Percentiles rank a stretch among this genome's conserved stretches.
These are phyloP conservation scores for Inga oerstediana DNA, from an alignment of 306 rosid species.

Conservation along the genomic window DNA sequence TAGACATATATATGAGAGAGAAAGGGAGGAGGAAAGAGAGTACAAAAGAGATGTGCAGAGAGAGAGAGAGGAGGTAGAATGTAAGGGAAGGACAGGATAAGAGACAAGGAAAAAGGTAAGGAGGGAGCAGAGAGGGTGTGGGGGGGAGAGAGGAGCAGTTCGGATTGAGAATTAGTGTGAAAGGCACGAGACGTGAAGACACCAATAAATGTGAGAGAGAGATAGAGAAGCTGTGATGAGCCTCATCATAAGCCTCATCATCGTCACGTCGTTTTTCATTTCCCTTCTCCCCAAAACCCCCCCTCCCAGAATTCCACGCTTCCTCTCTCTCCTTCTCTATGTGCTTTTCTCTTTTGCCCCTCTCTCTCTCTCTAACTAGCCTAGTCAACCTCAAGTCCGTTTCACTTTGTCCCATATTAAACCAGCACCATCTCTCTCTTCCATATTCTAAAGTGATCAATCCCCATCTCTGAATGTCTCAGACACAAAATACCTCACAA, in stretches of 20 bases:
- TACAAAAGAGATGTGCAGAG: slow-evolving; percentile 12
- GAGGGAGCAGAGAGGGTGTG: not conserved
- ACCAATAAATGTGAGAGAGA: slow-evolving; percentile 52
- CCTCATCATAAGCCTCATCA: slow-evolving; percentile 91
- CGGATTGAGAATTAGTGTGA: slow-evolving; percentile 90
- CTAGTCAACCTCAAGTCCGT: slow-evolving; percentile 50
- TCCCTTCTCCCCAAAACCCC: slow-evolving; percentile 75
- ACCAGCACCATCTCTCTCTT: slow-evolving; percentile 44
- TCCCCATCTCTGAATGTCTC: slow-evolving; percentile 66
- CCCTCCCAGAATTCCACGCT: slow-evolving; percentile 80
- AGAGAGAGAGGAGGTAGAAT: slow-evolving; percentile 7
- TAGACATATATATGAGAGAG: not conserved
- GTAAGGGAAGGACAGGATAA: slow-evolving; percentile 32
- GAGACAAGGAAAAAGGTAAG: slow-evolving; percentile 52
- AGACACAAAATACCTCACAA: slow-evolving; percentile 42
- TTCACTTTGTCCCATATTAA: slow-evolving; percentile 52
- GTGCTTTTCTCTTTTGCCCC: not conserved
- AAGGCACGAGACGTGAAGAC: slow-evolving; percentile 71
- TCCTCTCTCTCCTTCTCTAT: not conserved
- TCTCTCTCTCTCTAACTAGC: slow-evolving; percentile 17
- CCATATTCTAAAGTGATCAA: slow-evolving; percentile 49
- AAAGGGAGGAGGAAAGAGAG: not conserved
- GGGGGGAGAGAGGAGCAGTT: slow-evolving; percentile 68
- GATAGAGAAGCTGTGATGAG: slow-evolving; percentile 47
- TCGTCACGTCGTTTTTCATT: slow-evolving; percentile 97